A percentile compares a stretch with the other conserved stretches of the same genome.
phyloP scores from a whole-genome alignment of 805 yeast genomes.

The Alloascoidea africana region DNA sequence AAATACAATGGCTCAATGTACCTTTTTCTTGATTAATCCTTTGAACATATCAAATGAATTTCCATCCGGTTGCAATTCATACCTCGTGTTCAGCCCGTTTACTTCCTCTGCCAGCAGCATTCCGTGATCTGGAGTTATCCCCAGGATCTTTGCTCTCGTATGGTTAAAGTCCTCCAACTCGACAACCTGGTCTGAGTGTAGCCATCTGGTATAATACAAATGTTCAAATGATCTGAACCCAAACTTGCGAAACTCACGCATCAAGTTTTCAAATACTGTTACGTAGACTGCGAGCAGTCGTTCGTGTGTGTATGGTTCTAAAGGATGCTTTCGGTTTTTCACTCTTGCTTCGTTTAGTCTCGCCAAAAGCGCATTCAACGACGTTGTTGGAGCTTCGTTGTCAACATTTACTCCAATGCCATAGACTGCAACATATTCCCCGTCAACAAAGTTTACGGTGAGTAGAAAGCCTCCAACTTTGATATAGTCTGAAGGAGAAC shows the following conservation, averaged over 20 bases:
- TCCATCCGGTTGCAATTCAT: conserved; percentile 89
- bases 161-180: conserved; percentile 38
- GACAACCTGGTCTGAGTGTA: conserved; percentile 65
- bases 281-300: conserved; percentile 52
- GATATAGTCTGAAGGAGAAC: conserved; percentile 26
- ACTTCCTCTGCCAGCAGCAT: conserved; percentile 63
- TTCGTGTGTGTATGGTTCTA: conserved; percentile 32
- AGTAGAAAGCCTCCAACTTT: conserved; percentile 79
- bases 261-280: conserved; percentile 47
- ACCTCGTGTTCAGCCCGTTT: conserved; percentile 28
- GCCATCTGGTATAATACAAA: conserved; percentile 73
- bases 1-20: too few species aligned
- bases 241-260: conserved; percentile 32
- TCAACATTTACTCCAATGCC: conserved; percentile 82
- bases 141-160: conserved; percentile 49
- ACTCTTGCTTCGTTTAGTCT: conserved; percentile 40
- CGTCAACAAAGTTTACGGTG: conserved; percentile 53
- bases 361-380: conserved; percentile 57
- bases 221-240: conserved; percentile 60
- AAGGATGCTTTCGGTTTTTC: conserved; percentile 21
- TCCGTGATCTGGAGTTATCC: conserved; percentile 79
- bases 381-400: conserved; percentile 85
- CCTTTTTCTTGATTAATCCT: conserved; percentile 63
- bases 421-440: conserved; percentile 49
- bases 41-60: conserved; percentile 91